phyloP scores from a whole-genome alignment of 805 yeast species.

The Komagataella pastoris region DNA sequence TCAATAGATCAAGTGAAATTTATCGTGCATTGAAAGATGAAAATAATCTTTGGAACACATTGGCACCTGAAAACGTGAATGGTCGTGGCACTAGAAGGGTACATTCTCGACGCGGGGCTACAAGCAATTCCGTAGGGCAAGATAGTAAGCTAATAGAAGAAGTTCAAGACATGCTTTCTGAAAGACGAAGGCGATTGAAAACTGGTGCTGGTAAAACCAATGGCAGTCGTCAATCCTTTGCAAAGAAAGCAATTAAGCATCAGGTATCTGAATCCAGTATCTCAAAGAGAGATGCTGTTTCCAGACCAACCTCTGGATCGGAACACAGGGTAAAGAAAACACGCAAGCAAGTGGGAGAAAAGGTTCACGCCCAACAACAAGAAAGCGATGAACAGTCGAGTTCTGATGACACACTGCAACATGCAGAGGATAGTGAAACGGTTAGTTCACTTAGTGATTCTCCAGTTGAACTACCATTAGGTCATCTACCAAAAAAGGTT shows the following conservation, averaged over 20 bases:
- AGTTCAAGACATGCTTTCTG: background rate
- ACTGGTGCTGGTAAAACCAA: background rate
- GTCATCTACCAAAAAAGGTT: slow-evolving; percentile 13
- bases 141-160: background rate
- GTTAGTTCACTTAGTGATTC: slow-evolving; percentile 2
- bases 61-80: background rate
- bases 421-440: background rate
- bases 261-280: slow-evolving; percentile 7
- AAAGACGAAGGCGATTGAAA: background rate
- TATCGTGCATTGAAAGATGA: slow-evolving; percentile 17
- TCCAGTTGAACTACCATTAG: slow-evolving; percentile 7
- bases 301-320: slow-evolving; percentile 9
- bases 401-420: background rate
- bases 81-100: background rate
- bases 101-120: background rate
- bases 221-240: background rate
- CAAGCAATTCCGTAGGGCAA: background rate
- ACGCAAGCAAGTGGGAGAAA: background rate
- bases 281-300: slow-evolving; percentile 5
- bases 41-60: slow-evolving; percentile 24
- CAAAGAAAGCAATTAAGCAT: background rate
- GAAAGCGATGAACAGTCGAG: slow-evolving; percentile 3
- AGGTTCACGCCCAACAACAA: background rate
- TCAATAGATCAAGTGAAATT: slow-evolving; percentile 21
- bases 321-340: slow-evolving; percentile 9